A percentile compares a stretch with the other conserved stretches of the same genome.
Conservation (phyloP, 1,284 basidiomycete genomes). For the Marasmius sp. region DNA sequence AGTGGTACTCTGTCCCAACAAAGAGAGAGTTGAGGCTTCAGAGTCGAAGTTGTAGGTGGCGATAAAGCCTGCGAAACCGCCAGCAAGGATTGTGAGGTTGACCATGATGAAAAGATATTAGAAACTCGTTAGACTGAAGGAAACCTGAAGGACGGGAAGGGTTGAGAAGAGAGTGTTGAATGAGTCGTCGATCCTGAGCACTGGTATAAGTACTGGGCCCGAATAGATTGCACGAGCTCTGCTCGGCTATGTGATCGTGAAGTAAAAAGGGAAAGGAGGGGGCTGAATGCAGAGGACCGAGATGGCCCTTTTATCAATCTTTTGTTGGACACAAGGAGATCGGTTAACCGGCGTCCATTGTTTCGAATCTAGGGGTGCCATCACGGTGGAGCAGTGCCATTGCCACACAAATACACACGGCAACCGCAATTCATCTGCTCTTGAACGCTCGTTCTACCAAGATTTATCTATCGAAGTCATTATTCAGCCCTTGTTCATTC, state of each 20-base stretch:
- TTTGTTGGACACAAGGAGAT: too few species aligned
- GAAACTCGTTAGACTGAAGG: not conserved
- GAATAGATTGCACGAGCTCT: not conserved
- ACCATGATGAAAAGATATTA: slow-evolving; percentile 34
- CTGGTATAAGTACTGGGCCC: not conserved
- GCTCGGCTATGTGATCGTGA: not conserved
- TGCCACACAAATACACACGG: too few species aligned
- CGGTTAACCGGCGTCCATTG: too few species aligned
- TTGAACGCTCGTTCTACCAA: too few species aligned
- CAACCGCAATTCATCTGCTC: too few species aligned
- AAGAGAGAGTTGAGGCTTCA: slow-evolving; percentile 33
- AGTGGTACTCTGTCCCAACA: slow-evolving; percentile 32
- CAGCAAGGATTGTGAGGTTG: slow-evolving; percentile 49
- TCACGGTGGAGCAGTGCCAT: too few species aligned
- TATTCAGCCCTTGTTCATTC: too few species aligned
- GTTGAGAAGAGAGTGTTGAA: not conserved
- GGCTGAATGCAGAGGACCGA: not conserved
- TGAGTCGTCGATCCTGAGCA: not conserved
- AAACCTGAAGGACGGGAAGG: not conserved
- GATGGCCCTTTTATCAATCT: too few species aligned
- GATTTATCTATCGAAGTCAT: too few species aligned
- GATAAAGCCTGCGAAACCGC: slow-evolving; percentile 43
- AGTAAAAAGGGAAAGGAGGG: not conserved
- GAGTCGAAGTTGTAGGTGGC: slow-evolving; percentile 46
- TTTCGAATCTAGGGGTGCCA: too few species aligned